These are phyloP conservation scores for Aspergillus neotritici DNA, from an alignment of 2,329 filamentous ascomycete genomes.

Conservation along the genomic window DNA sequence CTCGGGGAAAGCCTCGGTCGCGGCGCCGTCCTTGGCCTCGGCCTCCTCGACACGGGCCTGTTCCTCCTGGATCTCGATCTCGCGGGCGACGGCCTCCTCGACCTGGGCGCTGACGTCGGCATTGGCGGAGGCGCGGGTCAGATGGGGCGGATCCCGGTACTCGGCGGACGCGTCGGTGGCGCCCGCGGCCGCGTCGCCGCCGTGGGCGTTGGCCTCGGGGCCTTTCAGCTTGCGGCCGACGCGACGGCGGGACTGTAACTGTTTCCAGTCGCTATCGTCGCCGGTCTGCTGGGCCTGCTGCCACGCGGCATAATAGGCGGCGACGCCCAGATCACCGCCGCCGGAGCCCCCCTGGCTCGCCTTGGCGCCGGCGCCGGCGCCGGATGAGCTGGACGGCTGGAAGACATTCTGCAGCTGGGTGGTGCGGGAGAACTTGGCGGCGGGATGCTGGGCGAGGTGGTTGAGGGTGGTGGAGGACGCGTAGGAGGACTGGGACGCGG, in stretches of 20 bases:
- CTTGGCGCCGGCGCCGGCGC: conserved; percentile 49
- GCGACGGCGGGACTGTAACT: conserved; percentile 81
- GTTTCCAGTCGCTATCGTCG: conserved; percentile 77
- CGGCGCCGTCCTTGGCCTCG: conserved; percentile 21
- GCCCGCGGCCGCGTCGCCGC: conserved; percentile 22
- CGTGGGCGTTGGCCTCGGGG: conserved; percentile 34
- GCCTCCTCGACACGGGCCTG: conserved; percentile 41
- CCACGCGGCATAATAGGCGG: conserved; percentile 87
- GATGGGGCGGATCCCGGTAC: conserved; percentile 57
- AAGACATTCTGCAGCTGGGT: conserved; percentile 74
- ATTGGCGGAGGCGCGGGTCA: conserved; percentile 49
- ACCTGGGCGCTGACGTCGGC: conserved; percentile 64
- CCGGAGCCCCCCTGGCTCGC: conserved; percentile 55
- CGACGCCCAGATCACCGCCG: conserved; percentile 61
- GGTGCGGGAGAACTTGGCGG: conserved; percentile 47
- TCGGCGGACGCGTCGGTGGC: conserved; percentile 38
- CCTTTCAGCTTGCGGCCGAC: conserved; percentile 74
- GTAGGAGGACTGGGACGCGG: conserved; percentile 82
- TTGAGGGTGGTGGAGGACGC: conserved; percentile 58
- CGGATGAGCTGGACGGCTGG: conserved; percentile 52
- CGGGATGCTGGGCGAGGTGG: conserved; percentile 47
- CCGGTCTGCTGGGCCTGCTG: conserved; percentile 67
- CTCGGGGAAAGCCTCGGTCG: conserved; percentile 24
- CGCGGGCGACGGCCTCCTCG: conserved; percentile 75
- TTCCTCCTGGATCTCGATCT: conserved; percentile 60